Conservation (phyloP, 106 monocot genomes). For the Dioscorea alata region DNA sequence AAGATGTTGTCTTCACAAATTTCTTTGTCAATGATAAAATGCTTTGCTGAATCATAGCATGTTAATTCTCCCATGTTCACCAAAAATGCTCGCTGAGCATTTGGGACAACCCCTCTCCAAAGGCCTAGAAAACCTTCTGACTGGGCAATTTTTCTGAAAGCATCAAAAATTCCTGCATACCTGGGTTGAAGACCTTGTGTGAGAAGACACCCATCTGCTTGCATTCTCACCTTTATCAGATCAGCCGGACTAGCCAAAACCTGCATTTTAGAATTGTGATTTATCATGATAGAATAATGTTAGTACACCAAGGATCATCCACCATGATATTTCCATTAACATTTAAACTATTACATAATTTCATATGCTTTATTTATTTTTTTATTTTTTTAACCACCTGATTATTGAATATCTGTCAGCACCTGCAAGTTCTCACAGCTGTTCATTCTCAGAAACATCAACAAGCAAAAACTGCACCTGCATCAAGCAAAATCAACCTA, state of each 20-base stretch:
- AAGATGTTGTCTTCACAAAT: slow-evolving; percentile 56
- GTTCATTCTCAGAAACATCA: too few species aligned
- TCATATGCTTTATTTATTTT: too few species aligned
- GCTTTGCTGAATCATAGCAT: slow-evolving; percentile 90
- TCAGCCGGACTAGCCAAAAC: slow-evolving; percentile 77
- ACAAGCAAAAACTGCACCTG: too few species aligned
- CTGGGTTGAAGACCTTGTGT: slow-evolving; percentile 38
- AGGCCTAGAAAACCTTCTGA: slow-evolving; percentile 63
- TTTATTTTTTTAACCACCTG: too few species aligned
- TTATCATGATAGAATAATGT: too few species aligned
- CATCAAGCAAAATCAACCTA: too few species aligned
- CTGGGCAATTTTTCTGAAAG: slow-evolving; percentile 56
- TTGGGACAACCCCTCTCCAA: slow-evolving; percentile 75
- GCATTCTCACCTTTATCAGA: slow-evolving; percentile 94
- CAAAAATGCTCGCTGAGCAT: slow-evolving; percentile 82
- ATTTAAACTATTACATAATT: too few species aligned
- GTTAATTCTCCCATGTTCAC: slow-evolving; percentile 95
- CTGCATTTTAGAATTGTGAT: slow-evolving; percentile 20
- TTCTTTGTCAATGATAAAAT: slow-evolving; percentile 39
- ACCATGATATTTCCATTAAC: too few species aligned
- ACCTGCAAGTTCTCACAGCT: too few species aligned
- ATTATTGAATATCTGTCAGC: too few species aligned
- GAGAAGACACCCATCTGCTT: slow-evolving; percentile 52
- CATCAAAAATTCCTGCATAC: slow-evolving; percentile 54
- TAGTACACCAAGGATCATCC: too few species aligned